These are phyloP conservation scores for Talaromyces ruber DNA, from an alignment of 495 filamentous ascomycete genomes.

Conservation along the genomic window DNA sequence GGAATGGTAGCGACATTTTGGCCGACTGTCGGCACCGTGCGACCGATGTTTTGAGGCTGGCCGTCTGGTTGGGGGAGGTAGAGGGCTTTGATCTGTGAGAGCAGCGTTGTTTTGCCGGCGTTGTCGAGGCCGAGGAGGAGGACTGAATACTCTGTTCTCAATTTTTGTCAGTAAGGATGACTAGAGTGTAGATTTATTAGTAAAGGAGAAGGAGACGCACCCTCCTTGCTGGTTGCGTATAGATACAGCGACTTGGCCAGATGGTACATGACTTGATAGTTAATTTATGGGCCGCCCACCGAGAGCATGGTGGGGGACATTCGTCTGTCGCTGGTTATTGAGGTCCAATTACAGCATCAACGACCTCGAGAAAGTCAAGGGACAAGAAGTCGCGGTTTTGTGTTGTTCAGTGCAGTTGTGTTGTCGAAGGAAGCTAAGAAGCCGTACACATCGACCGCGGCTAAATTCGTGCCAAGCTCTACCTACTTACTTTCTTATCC, in stretches of 20 bases:
- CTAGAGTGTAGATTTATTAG: neutral
- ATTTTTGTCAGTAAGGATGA: neutral
- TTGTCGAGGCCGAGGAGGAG: conserved; percentile 96
- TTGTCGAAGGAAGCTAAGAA: too few species aligned
- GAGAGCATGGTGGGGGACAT: conserved; percentile 2
- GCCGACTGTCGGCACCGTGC: conserved; percentile 92
- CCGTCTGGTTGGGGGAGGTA: conserved; percentile 58
- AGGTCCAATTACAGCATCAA: neutral
- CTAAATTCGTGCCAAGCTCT: neutral
- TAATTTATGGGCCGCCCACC: conserved; percentile 8
- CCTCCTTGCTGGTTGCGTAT: conserved; percentile 92
- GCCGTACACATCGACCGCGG: neutral
- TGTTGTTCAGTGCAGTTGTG: too few species aligned
- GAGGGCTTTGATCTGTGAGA: conserved; percentile 87
- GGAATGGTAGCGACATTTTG: conserved; percentile 91
- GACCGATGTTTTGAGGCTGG: conserved; percentile 42
- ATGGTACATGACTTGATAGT: conserved; percentile 70
- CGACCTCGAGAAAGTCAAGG: neutral
- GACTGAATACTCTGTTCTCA: conserved; percentile 80
- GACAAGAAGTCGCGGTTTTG: too few species aligned
- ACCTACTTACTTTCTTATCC: neutral
- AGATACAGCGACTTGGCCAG: conserved; percentile 91
- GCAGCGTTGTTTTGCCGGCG: conserved; percentile 96
- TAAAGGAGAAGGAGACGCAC: conserved; percentile 25
- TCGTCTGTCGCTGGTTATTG: neutral